phyloP scores from a whole-genome alignment of 73 alveolate species.

The Paramecium biaurelia region DNA sequence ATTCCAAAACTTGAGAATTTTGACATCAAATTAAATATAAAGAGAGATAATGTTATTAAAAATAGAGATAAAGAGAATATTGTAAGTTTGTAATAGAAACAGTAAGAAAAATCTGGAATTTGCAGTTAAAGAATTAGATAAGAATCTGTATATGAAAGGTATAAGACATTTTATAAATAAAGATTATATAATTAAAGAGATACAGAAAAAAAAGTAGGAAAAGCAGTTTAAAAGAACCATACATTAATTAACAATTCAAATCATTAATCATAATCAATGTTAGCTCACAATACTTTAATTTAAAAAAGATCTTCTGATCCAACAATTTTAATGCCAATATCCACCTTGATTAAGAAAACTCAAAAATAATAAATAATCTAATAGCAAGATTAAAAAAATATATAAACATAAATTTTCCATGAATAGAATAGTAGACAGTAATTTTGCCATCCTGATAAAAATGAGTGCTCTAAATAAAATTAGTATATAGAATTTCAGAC shows the following conservation, averaged over 20 bases:
- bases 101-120: background rate
- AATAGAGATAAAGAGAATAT: background rate
- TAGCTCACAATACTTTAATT: background rate
- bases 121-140: background rate
- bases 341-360: background rate
- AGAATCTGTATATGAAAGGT: slow-evolving; percentile 8
- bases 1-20: background rate
- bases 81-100: background rate
- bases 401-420: background rate
- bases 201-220: background rate
- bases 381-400: background rate
- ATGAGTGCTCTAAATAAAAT: background rate
- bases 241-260: background rate
- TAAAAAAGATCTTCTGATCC: background rate
- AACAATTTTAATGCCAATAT: background rate
- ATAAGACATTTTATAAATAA: background rate
- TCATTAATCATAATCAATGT: background rate
- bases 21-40: background rate
- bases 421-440: background rate
- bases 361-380: background rate
- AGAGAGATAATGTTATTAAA: background rate
- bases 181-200: slow-evolving; percentile 4
- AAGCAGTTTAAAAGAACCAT: background rate
- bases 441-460: background rate
- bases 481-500: background rate